These are phyloP conservation scores for Ophiostoma triangulosporum DNA, from an alignment of 2,329 filamentous ascomycete genomes.

Conservation along the genomic window DNA sequence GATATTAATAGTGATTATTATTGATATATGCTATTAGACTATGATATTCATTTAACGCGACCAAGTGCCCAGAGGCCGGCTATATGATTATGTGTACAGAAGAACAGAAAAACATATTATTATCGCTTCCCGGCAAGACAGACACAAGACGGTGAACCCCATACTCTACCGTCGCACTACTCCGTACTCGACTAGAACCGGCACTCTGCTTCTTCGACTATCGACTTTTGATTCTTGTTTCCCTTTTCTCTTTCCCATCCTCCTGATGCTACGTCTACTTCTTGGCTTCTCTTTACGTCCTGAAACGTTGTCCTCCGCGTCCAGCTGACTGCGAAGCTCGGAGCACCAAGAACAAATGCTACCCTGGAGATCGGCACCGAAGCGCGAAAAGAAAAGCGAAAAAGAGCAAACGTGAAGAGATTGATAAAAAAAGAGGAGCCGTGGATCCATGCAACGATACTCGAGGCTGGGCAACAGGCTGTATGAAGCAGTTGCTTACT, in stretches of 20 bases:
- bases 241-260: not conserved
- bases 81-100: too few relatives aligned
- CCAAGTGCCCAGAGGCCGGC: too few relatives aligned
- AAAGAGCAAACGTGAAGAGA: not conserved
- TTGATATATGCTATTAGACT: too few relatives aligned
- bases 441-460: not conserved
- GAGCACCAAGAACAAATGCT: not conserved
- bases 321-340: not conserved
- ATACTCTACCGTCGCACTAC: not conserved
- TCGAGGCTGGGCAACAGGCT: not conserved
- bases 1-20: too few relatives aligned
- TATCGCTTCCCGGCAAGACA: too few relatives aligned
- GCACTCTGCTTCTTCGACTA: not conserved
- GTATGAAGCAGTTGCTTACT: too few relatives aligned
- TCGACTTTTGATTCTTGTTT: not conserved
- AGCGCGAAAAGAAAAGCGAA: not conserved
- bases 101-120: not conserved
- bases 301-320: not conserved
- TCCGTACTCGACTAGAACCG: not conserved
- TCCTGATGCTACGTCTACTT: too few relatives aligned
- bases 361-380: slow-evolving; percentile 1
- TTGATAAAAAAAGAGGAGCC: slow-evolving; percentile 2
- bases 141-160: slow-evolving; percentile 1
- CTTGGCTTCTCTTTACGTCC: not conserved
- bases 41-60: too few relatives aligned